These are phyloP conservation scores for Pseudocercospora eumusae DNA, from an alignment of 2,329 filamentous ascomycete species.

Conservation along the genomic window DNA sequence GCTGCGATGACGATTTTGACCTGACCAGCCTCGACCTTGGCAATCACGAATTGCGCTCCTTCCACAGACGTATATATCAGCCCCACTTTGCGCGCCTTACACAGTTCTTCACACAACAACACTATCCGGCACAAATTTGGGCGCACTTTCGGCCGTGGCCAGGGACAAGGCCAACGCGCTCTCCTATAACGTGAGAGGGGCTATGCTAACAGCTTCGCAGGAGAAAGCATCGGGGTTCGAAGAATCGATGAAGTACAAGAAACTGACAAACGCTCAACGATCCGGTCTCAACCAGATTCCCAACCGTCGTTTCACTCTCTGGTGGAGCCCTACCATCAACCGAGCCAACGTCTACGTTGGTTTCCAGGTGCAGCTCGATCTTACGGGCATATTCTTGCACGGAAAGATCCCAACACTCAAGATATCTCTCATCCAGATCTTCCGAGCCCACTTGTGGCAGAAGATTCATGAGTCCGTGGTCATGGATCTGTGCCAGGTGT, in stretches of 20 bases:
- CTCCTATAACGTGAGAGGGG: no score
- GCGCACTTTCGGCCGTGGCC: no score
- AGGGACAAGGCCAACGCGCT: no score
- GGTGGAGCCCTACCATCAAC: constrained; percentile 71
- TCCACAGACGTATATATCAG: no score
- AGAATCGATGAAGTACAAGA: constrained; percentile 93
- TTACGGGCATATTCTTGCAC: constrained; percentile 98
- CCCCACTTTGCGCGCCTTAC: no score
- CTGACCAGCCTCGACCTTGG: no score
- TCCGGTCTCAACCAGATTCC: constrained; percentile 98
- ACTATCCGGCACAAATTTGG: no score
- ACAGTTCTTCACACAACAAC: no score
- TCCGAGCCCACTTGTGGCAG: constrained; percentile 99
- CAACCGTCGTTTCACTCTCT: constrained; percentile 95
- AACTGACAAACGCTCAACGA: constrained; percentile 93
- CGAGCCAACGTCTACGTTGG: constrained; percentile 92
- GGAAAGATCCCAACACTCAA: constrained; percentile 98
- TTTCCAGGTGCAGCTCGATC: constrained; percentile 97
- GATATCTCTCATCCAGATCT: constrained; percentile 97
- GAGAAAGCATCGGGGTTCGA: constrained; percentile 33
- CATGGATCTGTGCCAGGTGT: constrained; percentile 98
- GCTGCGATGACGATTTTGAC: no score
- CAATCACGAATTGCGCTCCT: no score
- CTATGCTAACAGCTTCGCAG: no score
- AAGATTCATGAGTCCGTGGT: constrained; percentile 99